Percentiles rank a stretch among this genome's conserved stretches.
phyloP scores from a whole-genome alignment of 164 flowering plant species.

The Vitis amurensis region DNA sequence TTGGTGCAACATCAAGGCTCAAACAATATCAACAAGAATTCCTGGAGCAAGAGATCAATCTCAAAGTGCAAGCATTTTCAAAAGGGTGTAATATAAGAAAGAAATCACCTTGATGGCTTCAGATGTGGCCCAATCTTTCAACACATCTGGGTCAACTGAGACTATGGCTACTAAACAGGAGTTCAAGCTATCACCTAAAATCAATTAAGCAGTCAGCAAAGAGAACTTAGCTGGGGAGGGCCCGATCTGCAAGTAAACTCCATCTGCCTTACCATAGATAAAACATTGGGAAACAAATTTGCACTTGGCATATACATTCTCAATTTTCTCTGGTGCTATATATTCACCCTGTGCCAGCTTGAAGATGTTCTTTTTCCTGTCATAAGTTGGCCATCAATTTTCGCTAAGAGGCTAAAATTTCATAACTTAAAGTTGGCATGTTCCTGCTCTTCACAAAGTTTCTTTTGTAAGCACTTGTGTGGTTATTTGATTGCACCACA shows the following conservation, averaged over 20 bases:
- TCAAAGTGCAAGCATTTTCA: too few relatives aligned
- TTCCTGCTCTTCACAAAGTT: too few relatives aligned
- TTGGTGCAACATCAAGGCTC: too few relatives aligned
- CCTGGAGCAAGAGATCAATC: too few relatives aligned
- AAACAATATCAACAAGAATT: neutral
- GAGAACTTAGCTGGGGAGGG: neutral
- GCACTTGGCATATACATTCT: conserved; percentile 94
- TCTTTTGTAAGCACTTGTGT: too few relatives aligned
- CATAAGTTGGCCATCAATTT: too few relatives aligned
- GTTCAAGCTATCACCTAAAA: conserved; percentile 87
- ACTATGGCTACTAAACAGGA: conserved; percentile 83
- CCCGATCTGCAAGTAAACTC: neutral
- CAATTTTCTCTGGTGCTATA: conserved; percentile 95
- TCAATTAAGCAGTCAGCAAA: conserved; percentile 15
- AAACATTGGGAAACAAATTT: conserved; percentile 84
- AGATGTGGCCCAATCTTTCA: conserved; percentile 78
- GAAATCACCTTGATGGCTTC: conserved; percentile 68
- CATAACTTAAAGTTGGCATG: too few relatives aligned
- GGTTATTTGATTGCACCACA: too few relatives aligned
- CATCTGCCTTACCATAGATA: conserved; percentile 66
- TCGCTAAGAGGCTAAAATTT: too few relatives aligned
- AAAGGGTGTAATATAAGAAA: neutral
- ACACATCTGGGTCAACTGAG: conserved; percentile 65
- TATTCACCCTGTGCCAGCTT: conserved; percentile 99
- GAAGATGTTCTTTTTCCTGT: conserved; percentile 95